A percentile compares a stretch with the other conserved stretches of the same genome.
These are phyloP conservation scores for Alternaria incomplexa DNA, from an alignment of 2,329 filamentous ascomycete species.

Conservation along the genomic window DNA sequence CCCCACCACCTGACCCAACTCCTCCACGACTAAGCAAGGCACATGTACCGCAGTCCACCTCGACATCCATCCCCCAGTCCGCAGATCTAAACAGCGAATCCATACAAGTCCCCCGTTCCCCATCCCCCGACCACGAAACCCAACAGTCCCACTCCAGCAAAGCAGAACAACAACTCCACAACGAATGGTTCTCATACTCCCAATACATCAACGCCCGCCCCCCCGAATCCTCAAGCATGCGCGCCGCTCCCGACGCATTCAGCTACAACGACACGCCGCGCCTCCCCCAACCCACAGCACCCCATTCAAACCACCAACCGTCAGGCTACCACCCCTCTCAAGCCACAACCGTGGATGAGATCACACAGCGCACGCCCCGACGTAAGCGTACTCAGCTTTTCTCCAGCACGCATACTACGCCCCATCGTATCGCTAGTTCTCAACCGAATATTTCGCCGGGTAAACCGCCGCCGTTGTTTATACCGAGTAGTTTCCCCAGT, in stretches of 20 bases:
- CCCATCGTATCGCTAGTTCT: slow-evolving; percentile 26
- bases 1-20: background rate
- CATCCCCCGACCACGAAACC: slow-evolving; percentile 24
- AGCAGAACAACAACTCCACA: slow-evolving; percentile 43
- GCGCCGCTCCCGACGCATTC: slow-evolving; percentile 29
- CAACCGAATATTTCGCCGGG: slow-evolving; percentile 28
- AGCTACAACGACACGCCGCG: slow-evolving; percentile 37
- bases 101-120: slow-evolving; percentile 33
- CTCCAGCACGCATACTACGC: slow-evolving; percentile 29
- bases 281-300: background rate
- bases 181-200: slow-evolving; percentile 41
- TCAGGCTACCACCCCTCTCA: slow-evolving; percentile 31
- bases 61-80: slow-evolving; percentile 10
- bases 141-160: slow-evolving; percentile 39
- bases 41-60: background rate
- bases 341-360: slow-evolving; percentile 43
- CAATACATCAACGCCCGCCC: slow-evolving; percentile 31
- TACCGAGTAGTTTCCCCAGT: slow-evolving; percentile 44
- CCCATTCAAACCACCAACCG: background rate
- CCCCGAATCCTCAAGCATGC: slow-evolving; percentile 35
- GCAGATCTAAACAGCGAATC: slow-evolving; percentile 25
- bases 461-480: slow-evolving; percentile 39
- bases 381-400: slow-evolving; percentile 19
- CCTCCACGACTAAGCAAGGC: slow-evolving; percentile 7
- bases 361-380: slow-evolving; percentile 29